These are phyloP conservation scores for Bombardia bombarda DNA, from an alignment of 495 filamentous ascomycete genomes.

Conservation along the genomic window DNA sequence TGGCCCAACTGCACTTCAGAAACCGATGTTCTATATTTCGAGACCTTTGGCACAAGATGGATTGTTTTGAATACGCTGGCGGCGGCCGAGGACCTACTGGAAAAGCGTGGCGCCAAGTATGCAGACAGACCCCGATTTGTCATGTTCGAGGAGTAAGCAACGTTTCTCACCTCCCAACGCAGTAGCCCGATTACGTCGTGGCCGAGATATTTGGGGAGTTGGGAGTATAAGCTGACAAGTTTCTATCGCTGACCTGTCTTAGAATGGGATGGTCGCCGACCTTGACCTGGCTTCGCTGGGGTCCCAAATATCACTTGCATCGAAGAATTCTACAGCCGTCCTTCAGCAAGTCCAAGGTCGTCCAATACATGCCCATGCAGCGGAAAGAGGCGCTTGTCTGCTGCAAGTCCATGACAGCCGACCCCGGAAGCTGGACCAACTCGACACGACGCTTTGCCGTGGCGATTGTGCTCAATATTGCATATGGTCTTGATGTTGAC, in stretches of 20 bases:
- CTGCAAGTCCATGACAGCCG: conserved; percentile 18
- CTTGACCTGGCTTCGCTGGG: conserved; percentile 41
- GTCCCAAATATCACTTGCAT: conserved; percentile 37
- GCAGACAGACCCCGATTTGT: conserved; percentile 39
- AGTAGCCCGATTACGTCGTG: not conserved
- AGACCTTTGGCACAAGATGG: conserved; percentile 33
- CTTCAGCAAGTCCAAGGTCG: conserved; percentile 28
- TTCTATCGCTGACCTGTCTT: not conserved
- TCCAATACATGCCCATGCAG: conserved; percentile 24
- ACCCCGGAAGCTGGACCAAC: conserved; percentile 17
- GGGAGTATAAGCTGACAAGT: too few relatives aligned
- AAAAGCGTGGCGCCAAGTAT: conserved; percentile 35
- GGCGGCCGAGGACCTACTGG: conserved; percentile 34
- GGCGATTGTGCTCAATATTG: conserved; percentile 28
- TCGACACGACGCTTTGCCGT: conserved; percentile 20
- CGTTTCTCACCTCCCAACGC: not conserved
- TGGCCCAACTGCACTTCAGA: conserved; percentile 1
- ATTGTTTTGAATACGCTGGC: conserved; percentile 34
- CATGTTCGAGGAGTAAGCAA: conserved; percentile 35
- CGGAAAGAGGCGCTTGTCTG: conserved; percentile 24
- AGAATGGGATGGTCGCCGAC: conserved; percentile 40
- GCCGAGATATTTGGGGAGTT: too few relatives aligned
- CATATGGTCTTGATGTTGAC: conserved; percentile 37
- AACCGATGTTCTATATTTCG: conserved; percentile 30
- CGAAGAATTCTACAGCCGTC: conserved; percentile 34